A percentile compares a stretch with the other conserved stretches of the same genome.
phyloP scores from a whole-genome alignment of 2,329 filamentous ascomycete species.

The Ampelomyces quisqualis region DNA sequence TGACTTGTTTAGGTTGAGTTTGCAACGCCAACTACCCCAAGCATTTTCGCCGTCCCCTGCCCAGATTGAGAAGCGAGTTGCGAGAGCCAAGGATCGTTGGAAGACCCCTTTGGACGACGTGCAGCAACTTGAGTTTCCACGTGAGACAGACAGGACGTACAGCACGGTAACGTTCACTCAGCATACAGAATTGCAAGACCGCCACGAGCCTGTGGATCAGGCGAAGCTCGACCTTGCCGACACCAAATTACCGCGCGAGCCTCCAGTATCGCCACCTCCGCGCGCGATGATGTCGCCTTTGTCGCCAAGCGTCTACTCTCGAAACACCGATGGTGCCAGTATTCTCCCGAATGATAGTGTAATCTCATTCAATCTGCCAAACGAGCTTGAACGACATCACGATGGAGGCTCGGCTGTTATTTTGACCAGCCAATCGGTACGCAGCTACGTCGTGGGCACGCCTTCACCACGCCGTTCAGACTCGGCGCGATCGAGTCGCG shows the following conservation, averaged over 20 bases:
- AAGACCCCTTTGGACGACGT: conserved; percentile 43
- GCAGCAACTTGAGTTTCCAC: conserved; percentile 29
- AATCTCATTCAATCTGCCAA: conserved; percentile 24
- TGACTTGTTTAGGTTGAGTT: background rate
- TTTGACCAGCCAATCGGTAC: conserved; percentile 48
- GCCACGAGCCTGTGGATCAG: background rate
- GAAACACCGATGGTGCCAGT: conserved; percentile 44
- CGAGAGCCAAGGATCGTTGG: conserved; percentile 47
- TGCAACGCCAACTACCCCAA: background rate
- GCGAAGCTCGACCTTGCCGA: background rate
- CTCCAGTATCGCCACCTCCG: conserved; percentile 11
- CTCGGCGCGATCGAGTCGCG: conserved; percentile 41
- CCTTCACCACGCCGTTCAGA: conserved; percentile 25
- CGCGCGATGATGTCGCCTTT: conserved; percentile 30
- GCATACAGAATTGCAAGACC: background rate
- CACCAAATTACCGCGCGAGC: conserved; percentile 1
- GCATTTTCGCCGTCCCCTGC: conserved; percentile 38
- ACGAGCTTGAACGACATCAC: conserved; percentile 8
- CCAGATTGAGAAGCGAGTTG: conserved; percentile 43
- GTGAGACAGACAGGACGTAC: conserved; percentile 28
- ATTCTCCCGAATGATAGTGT: conserved; percentile 39
- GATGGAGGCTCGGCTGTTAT: conserved; percentile 45
- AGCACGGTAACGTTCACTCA: conserved; percentile 12
- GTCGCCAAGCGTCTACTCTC: conserved; percentile 53
- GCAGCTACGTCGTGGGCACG: conserved; percentile 45